Conservation (phyloP, 2,329 filamentous ascomycete genomes). For the Claviceps africana region DNA sequence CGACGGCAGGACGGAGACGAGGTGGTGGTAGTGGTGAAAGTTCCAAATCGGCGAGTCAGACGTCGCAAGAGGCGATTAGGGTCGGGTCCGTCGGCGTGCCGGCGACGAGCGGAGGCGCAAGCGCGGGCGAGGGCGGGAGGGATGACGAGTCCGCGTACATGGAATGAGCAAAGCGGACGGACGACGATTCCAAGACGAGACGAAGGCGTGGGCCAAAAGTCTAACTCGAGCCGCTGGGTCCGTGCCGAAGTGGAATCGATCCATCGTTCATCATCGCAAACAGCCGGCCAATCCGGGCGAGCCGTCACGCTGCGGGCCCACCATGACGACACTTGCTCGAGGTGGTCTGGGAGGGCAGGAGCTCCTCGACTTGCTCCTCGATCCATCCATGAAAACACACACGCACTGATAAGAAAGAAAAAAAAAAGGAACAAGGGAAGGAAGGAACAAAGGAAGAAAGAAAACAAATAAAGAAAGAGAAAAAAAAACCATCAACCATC, state of each 20-base stretch:
- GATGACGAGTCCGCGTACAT: neutral
- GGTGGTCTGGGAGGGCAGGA: neutral
- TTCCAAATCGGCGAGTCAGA: neutral
- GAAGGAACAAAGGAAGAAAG: neutral
- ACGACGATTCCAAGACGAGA: neutral
- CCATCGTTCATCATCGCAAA: neutral
- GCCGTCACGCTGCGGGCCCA: neutral
- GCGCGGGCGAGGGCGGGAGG: neutral
- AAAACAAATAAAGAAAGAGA: neutral
- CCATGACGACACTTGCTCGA: conserved; percentile 1
- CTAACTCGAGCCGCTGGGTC: neutral
- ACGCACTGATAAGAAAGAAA: too few relatives aligned
- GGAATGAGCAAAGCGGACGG: neutral
- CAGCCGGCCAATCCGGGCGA: neutral
- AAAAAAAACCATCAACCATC: too few relatives aligned
- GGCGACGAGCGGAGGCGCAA: neutral
- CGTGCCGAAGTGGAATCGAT: too few relatives aligned
- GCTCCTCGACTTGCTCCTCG: neutral
- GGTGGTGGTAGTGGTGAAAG: neutral
- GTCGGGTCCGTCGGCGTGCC: neutral
- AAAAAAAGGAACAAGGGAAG: too few relatives aligned
- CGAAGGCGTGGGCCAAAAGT: neutral
- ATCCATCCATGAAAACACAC: too few relatives aligned
- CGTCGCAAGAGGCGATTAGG: neutral
- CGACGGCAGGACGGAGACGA: neutral